Evolutionary conservation across 805 yeast genomes (phyloP), one percentile per base, ranked within the genome.

Genomic region (Candida montana): DNA sequence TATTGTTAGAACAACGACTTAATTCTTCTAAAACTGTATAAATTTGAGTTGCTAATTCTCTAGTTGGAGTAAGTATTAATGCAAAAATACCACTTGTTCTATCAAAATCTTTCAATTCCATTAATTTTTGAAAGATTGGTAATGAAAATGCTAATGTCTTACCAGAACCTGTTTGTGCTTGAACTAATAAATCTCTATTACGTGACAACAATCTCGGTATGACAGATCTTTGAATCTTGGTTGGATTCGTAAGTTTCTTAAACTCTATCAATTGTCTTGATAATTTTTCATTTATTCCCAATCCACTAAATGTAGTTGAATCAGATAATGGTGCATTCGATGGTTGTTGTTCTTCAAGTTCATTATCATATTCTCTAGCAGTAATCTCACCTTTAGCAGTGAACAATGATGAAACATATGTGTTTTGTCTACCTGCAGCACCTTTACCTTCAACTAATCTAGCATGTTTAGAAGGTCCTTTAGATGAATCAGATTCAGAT

Each of bases 121-220:
- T 76, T 33, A 93, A 68, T 45, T 78, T 74, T 49, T 85, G 79
- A 48, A 91, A 62, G 17, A 95, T 81, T 1, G 99, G 99, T 30
- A 95, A 65, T 3, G 83, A 67, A 59, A 85, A 95, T 0, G 98
- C 81, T 42, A 93, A 64, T 0, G 99, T 93, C 62, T 93, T 93
- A 62, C 99, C 99, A 0, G 98, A 90, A 40, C 99, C 99, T 0
- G 99, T 93, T 63, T 95, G 97, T 0, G 99, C 96, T 57, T 89
- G 95, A 35, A 93, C 84, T 51, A 93, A 84, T 42, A 89, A 65
- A 62, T 93, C 99, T 33, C 71, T 50, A 8, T 58, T 52, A 12
- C 62, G 52, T 1, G 67, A 58, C 7, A 75, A 51, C 23, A 79
- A 59, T 39, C 69, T 68, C 17, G 98, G 96, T 9, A 89, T 68